Conservation (phyloP, 139 green algal genomes). For the Gonium pectorale region DNA sequence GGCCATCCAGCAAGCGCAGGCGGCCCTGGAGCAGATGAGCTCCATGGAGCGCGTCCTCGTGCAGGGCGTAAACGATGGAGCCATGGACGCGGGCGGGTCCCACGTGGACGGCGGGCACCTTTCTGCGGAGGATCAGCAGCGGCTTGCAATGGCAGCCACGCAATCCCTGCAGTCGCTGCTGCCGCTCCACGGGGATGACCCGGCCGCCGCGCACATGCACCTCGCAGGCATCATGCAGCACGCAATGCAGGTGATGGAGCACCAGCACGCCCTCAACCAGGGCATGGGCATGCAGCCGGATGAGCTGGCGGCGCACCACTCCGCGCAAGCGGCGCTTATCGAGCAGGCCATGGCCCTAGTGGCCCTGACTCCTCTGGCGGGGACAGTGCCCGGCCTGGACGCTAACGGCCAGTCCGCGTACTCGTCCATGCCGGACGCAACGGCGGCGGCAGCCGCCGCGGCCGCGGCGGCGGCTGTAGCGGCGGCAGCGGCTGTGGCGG, state of each 20-base stretch:
- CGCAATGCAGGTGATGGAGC: slow-evolving; percentile 26
- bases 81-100: neutral
- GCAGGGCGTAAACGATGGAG: no score
- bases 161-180: slow-evolving; percentile 41
- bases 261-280: slow-evolving; percentile 4
- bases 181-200: neutral
- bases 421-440: slow-evolving; percentile 6
- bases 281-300: neutral
- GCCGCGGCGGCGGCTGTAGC: slow-evolving; percentile 14
- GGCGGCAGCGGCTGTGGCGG: slow-evolving; percentile 1
- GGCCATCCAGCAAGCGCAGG: slow-evolving; percentile 42
- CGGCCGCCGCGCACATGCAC: slow-evolving; percentile 20
- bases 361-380: neutral
- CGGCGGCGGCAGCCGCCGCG: slow-evolving; percentile 2
- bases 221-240: slow-evolving; percentile 36
- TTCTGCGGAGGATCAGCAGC: no score
- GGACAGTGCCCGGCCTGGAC: slow-evolving; percentile 4
- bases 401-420: neutral
- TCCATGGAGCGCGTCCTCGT: neutral
- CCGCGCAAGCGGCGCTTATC: neutral
- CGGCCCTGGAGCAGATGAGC: slow-evolving; percentile 12
- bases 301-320: slow-evolving; percentile 24
- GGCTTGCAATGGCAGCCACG: no score
- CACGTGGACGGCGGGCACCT: neutral
- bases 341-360: slow-evolving; percentile 41